Evolutionary conservation across 1,139 yeast species (phyloP), one percentile per base, ranked within the genome.

Genomic region (Hyphopichia buzzinii): DNA sequence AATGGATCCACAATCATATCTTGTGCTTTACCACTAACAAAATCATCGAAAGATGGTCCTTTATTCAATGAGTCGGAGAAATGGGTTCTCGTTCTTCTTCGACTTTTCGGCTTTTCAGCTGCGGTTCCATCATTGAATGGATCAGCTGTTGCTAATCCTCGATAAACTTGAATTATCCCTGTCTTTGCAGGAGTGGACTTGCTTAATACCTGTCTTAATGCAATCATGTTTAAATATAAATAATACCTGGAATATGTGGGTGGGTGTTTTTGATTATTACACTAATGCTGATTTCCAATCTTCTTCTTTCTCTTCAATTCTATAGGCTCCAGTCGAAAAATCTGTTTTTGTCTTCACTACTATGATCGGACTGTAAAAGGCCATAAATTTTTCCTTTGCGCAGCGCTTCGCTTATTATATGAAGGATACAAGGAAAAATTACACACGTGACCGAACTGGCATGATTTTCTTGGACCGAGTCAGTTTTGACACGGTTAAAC

Each of bases 41-140:
- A 92, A 59, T 92, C 98, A 38, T 85, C 97, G 57, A 92, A 92
- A 1, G 95, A 81, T 1, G 98, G 98, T 2, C 98, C 98, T 44
- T 77, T 73, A 52, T 82, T 86, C 42, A 90, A 65, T 37, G 72
- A 68, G 50, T 87, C 94, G 3, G 87, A 72, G 59, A 90, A 84
- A 13, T 68, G 64, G 1, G 94, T 83, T 26, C 69, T 59, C 46
- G 79, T 65, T 55, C 84, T 74, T 51, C 74, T 53, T 25, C 25
- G 28, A 28, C 39, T 31, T 30, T 40, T 46, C 19, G 44, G 38
- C 31, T 42, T 41, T 4, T 23, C 23, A 4, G 7, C 4, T 8
- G 17, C 13, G 13, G 12, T 21, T n/a, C 10, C 26, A n/a, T 14
- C 24, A 26, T 32, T 32, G 26, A 32, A 32, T 25, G 34, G 34